Evolutionary conservation across 768 basidiomycete species (phyloP), one percentile per base, ranked within the genome.

Genomic region (Naganishia antarctica): DNA sequence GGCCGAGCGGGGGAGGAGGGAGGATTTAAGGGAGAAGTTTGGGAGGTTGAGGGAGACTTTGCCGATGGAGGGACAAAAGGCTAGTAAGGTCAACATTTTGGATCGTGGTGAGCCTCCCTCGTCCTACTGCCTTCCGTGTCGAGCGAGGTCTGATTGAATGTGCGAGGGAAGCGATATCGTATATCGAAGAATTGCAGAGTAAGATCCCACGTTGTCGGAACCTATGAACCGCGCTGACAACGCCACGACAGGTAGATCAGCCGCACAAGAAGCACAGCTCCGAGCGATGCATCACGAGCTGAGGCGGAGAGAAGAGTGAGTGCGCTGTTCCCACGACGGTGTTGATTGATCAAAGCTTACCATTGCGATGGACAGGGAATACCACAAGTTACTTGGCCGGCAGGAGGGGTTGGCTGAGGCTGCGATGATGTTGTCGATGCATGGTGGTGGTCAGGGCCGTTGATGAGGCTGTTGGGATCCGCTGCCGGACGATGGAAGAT

Each of bases 1-100:
- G 21, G 60, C 65, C 18, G 65, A 66, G 47, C 89, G 93, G 82
- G 82, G 90, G 70, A 84, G 91, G 70, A 85, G 91, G 41, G 90
- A 93, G 72, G 91, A 94, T 79, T 88, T 94, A 75, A 83, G 91
- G 62, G 91, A 94, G 63, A 91, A 90, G 66, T 94, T 93, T 79
- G 84, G 86, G 71, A 84, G 87, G 64, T 86, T 94, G 80, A 91
- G 90, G 84, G 88, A 90, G 72, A 87, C 86, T 62, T 86, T 94
- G 70, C 91, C 91, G 29, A 82, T 86, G 65, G 88, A 87, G 49
- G 91, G 90, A 81, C 90, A 92, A 83, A 90, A 91, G 82, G 86
- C 89, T 11, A 90, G 87, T 83, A 94, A 94, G 80, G 88, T 91
- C 60, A 89, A 86, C 67, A 81, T 93, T 63, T 83, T 94, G 70